phyloP scores from a whole-genome alignment of 495 filamentous ascomycete genomes.

The Neurospora intermedia region DNA sequence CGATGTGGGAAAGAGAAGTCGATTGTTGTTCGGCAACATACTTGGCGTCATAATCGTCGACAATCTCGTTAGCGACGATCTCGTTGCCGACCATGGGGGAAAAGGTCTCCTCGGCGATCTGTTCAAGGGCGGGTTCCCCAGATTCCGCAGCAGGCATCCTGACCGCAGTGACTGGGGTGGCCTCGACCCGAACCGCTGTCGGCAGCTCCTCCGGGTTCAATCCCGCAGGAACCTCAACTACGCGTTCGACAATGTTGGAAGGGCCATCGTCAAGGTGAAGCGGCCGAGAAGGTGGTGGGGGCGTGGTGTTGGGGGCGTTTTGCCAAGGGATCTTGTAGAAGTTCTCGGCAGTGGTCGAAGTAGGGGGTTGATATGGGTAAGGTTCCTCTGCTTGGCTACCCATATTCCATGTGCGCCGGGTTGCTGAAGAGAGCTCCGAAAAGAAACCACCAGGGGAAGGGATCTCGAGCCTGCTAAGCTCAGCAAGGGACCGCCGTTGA shows the following conservation, averaged over 20 bases:
- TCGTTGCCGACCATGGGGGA: constrained; percentile 35
- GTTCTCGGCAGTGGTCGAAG: constrained; percentile 68
- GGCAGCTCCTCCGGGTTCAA: constrained; percentile 47
- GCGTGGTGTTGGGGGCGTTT: constrained; percentile 10
- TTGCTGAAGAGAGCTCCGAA: constrained; percentile 59
- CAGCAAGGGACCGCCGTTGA: constrained; percentile 33
- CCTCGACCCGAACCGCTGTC: constrained; percentile 43
- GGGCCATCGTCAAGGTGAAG: constrained; percentile 21
- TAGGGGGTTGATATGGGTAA: constrained; percentile 37
- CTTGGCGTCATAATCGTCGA: constrained; percentile 57
- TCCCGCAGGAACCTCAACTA: constrained; percentile 48
- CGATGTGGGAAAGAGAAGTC: constrained; percentile 53
- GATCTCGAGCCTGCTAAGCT: constrained; percentile 64
- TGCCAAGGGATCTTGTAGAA: constrained; percentile 79
- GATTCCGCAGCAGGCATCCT: constrained; percentile 11
- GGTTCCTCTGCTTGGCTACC: constrained; percentile 32
- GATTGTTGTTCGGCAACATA: constrained; percentile 58
- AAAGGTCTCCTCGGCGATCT: constrained; percentile 17
- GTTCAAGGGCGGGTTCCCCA: constrained; percentile 13
- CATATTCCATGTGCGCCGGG: constrained; percentile 66
- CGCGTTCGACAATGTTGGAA: constrained; percentile 51
- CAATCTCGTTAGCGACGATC: constrained; percentile 39
- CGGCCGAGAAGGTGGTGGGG: constrained; percentile 22
- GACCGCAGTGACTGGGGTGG: constrained; percentile 22
- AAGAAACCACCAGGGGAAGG: constrained; percentile 90